phyloP scores from a whole-genome alignment of 345 rosid species.

The Populus ilicifolia region DNA sequence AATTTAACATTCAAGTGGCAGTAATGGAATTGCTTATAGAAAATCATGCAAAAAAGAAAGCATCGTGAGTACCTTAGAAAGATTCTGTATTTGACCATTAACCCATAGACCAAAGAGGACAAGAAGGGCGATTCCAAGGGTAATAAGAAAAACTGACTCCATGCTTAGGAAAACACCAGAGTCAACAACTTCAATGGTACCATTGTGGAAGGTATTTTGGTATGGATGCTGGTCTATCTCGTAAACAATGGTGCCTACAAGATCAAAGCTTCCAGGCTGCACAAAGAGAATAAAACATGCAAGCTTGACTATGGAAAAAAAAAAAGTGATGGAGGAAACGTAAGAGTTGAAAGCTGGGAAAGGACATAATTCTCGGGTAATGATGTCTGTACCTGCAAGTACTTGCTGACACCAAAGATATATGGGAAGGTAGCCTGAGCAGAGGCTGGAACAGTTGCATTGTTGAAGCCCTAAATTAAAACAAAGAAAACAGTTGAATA shows the following conservation, averaged over 20 bases:
- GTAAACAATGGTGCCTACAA: constrained; percentile 72
- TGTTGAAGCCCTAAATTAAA: constrained; percentile 62
- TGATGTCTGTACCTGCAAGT: constrained; percentile 54
- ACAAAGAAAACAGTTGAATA: background rate
- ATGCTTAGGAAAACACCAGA: constrained; percentile 67
- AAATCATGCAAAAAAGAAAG: background rate
- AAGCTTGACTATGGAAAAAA: background rate
- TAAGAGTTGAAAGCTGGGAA: background rate
- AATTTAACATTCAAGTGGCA: background rate
- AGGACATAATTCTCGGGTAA: background rate
- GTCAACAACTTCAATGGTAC: constrained; percentile 90
- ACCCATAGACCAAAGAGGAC: constrained; percentile 61
- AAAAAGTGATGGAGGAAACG: background rate
- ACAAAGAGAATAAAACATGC: background rate
- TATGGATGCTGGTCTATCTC: constrained; percentile 77
- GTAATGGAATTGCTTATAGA: background rate
- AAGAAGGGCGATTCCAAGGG: constrained; percentile 64
- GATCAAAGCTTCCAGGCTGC: constrained; percentile 90
- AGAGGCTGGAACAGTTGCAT: constrained; percentile 66
- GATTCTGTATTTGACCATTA: constrained; percentile 57
- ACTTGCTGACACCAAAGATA: constrained; percentile 78
- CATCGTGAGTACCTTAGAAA: constrained; percentile 57
- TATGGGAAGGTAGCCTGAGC: constrained; percentile 85
- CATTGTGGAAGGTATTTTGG: constrained; percentile 70
- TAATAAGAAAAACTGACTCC: constrained; percentile 82